Evolutionary conservation across 1,284 basidiomycete species (phyloP).

Genomic region (Athelia sp.): DNA sequence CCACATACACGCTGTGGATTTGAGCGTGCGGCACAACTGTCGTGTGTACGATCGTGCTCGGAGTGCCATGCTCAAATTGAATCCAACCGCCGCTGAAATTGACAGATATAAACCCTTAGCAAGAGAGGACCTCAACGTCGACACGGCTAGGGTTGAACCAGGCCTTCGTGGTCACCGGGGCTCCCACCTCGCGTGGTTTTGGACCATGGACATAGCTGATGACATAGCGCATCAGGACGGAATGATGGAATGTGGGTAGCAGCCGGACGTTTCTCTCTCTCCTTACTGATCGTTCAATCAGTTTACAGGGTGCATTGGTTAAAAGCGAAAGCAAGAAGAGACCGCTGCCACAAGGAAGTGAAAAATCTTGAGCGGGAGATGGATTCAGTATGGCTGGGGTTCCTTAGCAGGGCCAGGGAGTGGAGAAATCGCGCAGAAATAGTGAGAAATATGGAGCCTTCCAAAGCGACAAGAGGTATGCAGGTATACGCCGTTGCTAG

Average conservation of each 20-base stretch:
- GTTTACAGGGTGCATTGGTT: slow-evolving; percentile 1
- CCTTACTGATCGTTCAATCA: background rate
- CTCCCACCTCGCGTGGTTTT: background rate
- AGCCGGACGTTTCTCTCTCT: background rate
- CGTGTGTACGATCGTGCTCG: background rate
- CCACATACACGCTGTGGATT: background rate
- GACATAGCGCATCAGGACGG: background rate
- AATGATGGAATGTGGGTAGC: background rate
- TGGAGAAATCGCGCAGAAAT: too few species aligned
- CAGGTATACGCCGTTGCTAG: too few species aligned
- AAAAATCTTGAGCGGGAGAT: background rate
- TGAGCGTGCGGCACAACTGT: background rate
- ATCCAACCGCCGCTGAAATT: background rate
- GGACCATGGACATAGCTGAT: background rate
- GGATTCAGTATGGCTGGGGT: background rate
- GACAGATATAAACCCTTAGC: background rate
- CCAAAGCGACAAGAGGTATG: too few species aligned
- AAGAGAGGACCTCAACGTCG: background rate
- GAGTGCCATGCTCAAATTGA: background rate
- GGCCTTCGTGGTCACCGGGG: background rate
- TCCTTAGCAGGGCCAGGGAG: too few species aligned
- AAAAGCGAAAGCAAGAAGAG: background rate
- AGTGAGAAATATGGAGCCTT: too few species aligned
- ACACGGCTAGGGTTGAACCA: background rate
- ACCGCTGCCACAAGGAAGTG: background rate